Evolutionary conservation across 176 grass and related monocot genomes (phyloP).

Genomic region (Ensete ventricosum): DNA sequence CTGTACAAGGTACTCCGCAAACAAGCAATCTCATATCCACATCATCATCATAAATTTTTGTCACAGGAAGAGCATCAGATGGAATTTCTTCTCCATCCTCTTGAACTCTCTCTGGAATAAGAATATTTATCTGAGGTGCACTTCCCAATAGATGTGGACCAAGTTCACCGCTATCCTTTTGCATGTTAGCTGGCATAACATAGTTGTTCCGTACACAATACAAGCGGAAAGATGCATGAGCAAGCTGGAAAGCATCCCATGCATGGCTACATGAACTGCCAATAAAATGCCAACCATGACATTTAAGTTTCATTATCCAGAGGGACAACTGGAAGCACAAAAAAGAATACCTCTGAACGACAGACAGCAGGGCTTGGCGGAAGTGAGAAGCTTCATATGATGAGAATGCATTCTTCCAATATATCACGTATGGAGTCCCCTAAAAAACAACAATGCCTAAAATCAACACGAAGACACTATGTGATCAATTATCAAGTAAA

Average conservation of each 20-base stretch:
- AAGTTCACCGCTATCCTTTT: constrained; percentile 22
- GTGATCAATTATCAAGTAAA: background rate
- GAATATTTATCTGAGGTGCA: constrained; percentile 46
- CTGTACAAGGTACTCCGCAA: constrained; percentile 41
- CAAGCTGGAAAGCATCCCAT: constrained; percentile 81
- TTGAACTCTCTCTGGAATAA: constrained; percentile 20
- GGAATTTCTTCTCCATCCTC: constrained; percentile 29
- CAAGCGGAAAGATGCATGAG: constrained; percentile 56
- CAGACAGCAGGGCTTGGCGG: constrained; percentile 45
- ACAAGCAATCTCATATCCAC: constrained; percentile 51
- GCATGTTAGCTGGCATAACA: constrained; percentile 12
- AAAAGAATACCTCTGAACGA: constrained; percentile 48
- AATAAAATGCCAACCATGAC: constrained; percentile 21
- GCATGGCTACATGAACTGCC: constrained; percentile 64
- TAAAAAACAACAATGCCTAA: constrained; percentile 18
- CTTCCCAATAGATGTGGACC: constrained; percentile 51
- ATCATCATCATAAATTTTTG: constrained; percentile 53
- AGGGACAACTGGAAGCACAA: background rate
- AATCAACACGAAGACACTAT: background rate
- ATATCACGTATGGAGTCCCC: constrained; percentile 67
- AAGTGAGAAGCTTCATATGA: constrained; percentile 63
- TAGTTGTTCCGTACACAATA: constrained; percentile 40
- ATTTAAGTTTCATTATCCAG: background rate
- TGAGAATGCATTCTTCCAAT: constrained; percentile 63
- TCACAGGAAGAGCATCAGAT: constrained; percentile 27